These are phyloP conservation scores for Kwoniella botswanensis DNA, from an alignment of 768 basidiomycete species.

Conservation along the genomic window DNA sequence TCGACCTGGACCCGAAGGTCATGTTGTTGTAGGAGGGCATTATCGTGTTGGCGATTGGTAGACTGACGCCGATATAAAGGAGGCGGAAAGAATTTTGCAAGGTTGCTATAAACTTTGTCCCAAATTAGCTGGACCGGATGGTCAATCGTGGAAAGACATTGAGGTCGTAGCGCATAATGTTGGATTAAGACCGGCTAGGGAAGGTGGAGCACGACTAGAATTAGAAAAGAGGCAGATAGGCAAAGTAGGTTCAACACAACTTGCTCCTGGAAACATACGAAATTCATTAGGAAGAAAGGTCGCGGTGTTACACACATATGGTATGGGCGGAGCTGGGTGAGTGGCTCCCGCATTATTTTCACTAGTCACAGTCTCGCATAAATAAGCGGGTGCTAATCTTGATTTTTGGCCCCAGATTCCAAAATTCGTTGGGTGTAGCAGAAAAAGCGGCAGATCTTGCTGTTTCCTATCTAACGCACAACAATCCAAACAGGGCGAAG, in stretches of 20 bases:
- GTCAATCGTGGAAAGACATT: constrained; percentile 57
- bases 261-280: constrained; percentile 40
- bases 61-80: constrained; percentile 63
- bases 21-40: constrained; percentile 67
- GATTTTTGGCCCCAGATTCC: constrained; percentile 29
- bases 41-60: constrained; percentile 62
- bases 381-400: too few species aligned
- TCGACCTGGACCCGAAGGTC: constrained; percentile 61
- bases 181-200: constrained; percentile 66
- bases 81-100: constrained; percentile 62
- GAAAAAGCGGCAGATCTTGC: constrained; percentile 41
- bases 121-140: constrained; percentile 58
- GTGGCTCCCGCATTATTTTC: not conserved
- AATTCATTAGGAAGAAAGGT: constrained; percentile 24
- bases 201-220: constrained; percentile 68
- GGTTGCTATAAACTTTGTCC: constrained; percentile 60
- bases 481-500: not conserved
- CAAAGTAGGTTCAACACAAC: constrained; percentile 23
- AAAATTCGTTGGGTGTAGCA: constrained; percentile 47
- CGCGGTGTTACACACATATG: constrained; percentile 66
- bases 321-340: constrained; percentile 60
- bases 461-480: not conserved
- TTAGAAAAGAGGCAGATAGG: constrained; percentile 58
- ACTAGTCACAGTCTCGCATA: too few species aligned
- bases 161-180: constrained; percentile 66